Conservation (phyloP, 2,329 filamentous ascomycete genomes). For the Trichoderma hamatum region DNA sequence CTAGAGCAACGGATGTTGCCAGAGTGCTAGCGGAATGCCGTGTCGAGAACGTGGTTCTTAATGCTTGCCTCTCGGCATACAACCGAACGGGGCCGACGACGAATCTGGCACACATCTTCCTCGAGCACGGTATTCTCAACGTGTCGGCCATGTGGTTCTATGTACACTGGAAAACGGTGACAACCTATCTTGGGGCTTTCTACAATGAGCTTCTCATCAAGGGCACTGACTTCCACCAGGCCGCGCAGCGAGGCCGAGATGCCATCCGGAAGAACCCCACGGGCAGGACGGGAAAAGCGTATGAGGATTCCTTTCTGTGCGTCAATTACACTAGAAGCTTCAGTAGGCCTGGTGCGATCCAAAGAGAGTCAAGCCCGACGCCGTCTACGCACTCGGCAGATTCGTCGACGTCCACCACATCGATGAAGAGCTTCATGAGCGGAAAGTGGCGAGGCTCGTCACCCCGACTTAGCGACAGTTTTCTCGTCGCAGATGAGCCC, state of each 20-base stretch:
- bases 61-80: constrained; percentile 38
- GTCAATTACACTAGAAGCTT: constrained; percentile 37
- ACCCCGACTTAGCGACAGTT: constrained; percentile 32
- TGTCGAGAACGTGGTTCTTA: constrained; percentile 37
- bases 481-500: constrained; percentile 32
- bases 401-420: constrained; percentile 32
- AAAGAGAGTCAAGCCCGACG: constrained; percentile 32
- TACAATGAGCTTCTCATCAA: constrained; percentile 36
- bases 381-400: constrained; percentile 33
- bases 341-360: constrained; percentile 28
- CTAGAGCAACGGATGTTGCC: constrained; percentile 33
- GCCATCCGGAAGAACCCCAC: constrained; percentile 34
- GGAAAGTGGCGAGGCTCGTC: constrained; percentile 31
- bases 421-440: constrained; percentile 31
- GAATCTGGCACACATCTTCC: constrained; percentile 37
- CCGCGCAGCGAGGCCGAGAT: constrained; percentile 36
- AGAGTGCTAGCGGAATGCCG: constrained; percentile 32
- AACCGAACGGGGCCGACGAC: constrained; percentile 33
- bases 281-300: constrained; percentile 29
- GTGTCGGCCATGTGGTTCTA: constrained; percentile 39
- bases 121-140: constrained; percentile 35
- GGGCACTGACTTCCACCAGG: constrained; percentile 35
- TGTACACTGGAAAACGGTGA: constrained; percentile 37
- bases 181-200: constrained; percentile 36
- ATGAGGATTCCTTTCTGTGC: constrained; percentile 38